phyloP scores from a whole-genome alignment of 2,329 filamentous ascomycete genomes.

The Cladosporium sphaerospermum region DNA sequence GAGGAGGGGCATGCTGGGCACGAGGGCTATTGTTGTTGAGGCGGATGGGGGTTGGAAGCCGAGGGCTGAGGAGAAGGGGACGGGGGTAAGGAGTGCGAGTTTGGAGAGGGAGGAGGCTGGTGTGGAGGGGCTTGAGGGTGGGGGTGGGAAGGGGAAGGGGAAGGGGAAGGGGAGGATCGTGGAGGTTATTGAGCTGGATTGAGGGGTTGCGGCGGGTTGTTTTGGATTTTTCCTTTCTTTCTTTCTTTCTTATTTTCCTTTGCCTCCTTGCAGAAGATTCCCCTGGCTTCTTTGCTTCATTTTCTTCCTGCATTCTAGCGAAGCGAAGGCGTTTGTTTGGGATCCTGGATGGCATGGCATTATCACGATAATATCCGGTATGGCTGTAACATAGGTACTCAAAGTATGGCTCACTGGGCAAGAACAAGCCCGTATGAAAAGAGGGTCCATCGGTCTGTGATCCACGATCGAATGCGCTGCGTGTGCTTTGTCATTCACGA shows the following conservation, averaged over 20 bases:
- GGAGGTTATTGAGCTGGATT: constrained; percentile 23
- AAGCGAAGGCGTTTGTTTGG: too few species aligned
- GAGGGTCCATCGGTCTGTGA: too few species aligned
- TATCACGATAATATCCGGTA: too few species aligned
- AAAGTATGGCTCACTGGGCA: too few species aligned
- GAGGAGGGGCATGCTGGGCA: constrained; percentile 27
- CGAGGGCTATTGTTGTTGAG: constrained; percentile 57
- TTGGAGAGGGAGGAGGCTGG: constrained; percentile 22
- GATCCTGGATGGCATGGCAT: too few species aligned
- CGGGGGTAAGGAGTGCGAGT: constrained; percentile 23
- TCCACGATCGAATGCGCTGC: too few species aligned
- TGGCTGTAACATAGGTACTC: too few species aligned
- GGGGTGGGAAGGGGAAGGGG: background rate
- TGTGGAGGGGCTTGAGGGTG: background rate
- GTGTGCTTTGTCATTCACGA: too few species aligned
- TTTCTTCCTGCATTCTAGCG: too few species aligned
- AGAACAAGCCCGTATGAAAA: too few species aligned
- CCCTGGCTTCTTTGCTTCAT: too few species aligned
- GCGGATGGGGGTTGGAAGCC: constrained; percentile 59
- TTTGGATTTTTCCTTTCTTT: background rate
- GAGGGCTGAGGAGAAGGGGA: constrained; percentile 20
- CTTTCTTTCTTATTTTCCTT: too few species aligned
- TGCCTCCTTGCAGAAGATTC: background rate
- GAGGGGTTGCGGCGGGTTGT: background rate
- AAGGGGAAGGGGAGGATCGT: constrained; percentile 11